phyloP scores from a whole-genome alignment of 306 rosid genomes.

The Trifolium fragiferum region DNA sequence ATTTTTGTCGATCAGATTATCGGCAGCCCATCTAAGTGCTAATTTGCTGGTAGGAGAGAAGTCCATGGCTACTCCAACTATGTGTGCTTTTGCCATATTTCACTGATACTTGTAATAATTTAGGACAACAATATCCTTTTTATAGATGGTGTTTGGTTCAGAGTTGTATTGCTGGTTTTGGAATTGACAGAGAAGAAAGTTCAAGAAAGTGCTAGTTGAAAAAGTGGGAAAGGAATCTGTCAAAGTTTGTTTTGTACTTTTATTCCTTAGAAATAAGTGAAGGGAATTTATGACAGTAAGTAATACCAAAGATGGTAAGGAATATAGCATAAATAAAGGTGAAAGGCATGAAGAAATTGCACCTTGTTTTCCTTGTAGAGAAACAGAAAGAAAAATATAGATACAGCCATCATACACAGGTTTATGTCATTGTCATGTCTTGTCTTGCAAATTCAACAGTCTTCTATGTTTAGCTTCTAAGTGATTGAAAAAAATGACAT shows the following conservation, averaged over 20 bases:
- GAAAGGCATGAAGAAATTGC: neutral
- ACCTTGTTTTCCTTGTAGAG: constrained; percentile 16
- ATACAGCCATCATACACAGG: constrained; percentile 1
- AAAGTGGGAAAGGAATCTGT: neutral
- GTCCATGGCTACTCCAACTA: constrained; percentile 75
- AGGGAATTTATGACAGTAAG: neutral
- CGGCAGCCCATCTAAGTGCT: constrained; percentile 73
- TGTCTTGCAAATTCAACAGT: constrained; percentile 13
- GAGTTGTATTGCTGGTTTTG: constrained; percentile 20
- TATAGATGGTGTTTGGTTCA: constrained; percentile 20
- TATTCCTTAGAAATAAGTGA: constrained; percentile 25
- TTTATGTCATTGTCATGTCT: constrained; percentile 1
- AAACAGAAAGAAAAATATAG: neutral
- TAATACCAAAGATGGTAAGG: constrained; percentile 19
- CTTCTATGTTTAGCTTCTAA: neutral
- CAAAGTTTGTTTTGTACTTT: constrained; percentile 22
- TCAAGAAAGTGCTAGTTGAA: constrained; percentile 37
- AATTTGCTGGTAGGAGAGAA: constrained; percentile 71
- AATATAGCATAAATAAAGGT: constrained; percentile 47
- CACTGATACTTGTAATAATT: constrained; percentile 11
- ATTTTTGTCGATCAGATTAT: constrained; percentile 57
- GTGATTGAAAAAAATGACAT: neutral
- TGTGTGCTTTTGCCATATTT: constrained; percentile 52
- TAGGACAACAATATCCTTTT: neutral
- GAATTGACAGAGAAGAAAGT: constrained; percentile 27